phyloP scores from a whole-genome alignment of 192 early-diverging fungal genomes.

The Chytriomyces sp. region DNA sequence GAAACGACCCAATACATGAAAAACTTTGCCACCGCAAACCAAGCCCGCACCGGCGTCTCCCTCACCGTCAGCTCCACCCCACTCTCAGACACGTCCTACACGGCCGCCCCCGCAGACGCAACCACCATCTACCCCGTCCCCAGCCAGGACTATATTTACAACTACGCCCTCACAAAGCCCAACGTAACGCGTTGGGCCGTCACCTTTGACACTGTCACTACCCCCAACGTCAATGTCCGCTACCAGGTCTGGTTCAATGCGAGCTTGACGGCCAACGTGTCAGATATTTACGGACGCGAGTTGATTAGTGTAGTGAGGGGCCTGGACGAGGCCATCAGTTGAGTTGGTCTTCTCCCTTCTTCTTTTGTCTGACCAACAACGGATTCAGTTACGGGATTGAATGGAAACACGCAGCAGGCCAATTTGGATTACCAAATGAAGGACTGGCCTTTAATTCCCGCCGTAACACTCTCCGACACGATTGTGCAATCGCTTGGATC shows the following conservation, averaged over 20 bases:
- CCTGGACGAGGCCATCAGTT: conserved; percentile 72
- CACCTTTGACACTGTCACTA: conserved; percentile 36
- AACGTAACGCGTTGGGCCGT: conserved; percentile 68
- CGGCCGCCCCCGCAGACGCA: conserved; percentile 51
- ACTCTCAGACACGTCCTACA: conserved; percentile 50
- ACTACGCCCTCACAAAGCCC: conserved; percentile 66
- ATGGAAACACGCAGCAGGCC: conserved; percentile 26
- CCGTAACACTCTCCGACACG: conserved; percentile 51
- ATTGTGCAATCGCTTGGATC: conserved; percentile 62
- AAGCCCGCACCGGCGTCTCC: conserved; percentile 9
- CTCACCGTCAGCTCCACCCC: conserved; percentile 44
- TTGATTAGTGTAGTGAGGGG: conserved; percentile 62
- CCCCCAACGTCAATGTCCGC: conserved; percentile 57
- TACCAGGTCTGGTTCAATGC: conserved; percentile 82
- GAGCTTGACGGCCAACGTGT: conserved; percentile 55
- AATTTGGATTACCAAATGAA: conserved; percentile 55
- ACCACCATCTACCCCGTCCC: conserved; percentile 51
- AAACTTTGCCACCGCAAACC: conserved; percentile 26
- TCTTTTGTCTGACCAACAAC: not conserved
- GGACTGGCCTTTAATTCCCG: conserved; percentile 71
- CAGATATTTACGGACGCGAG: conserved; percentile 65
- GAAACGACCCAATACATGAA: conserved; percentile 30
- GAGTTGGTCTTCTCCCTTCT: not conserved
- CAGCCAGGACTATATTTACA: conserved; percentile 63
- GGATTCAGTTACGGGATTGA: conserved; percentile 15